Evolutionary conservation across 2,329 filamentous ascomycete genomes (phyloP).

Genomic region (Alternaria sp.): DNA sequence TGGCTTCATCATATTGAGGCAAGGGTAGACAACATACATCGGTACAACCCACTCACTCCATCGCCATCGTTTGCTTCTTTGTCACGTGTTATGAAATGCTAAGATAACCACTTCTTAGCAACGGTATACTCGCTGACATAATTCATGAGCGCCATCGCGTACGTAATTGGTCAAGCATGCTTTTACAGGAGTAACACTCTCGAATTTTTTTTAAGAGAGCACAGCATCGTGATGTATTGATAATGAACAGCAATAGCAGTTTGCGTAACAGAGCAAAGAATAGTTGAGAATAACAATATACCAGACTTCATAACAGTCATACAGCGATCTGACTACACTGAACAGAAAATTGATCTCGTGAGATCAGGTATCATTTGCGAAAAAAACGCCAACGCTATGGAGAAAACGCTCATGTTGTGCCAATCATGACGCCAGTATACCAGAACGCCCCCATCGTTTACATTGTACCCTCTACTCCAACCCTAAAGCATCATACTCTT

Average conservation of each 20-base stretch:
- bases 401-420: conserved; percentile 3
- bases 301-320: not conserved
- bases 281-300: not conserved
- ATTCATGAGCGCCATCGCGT: not conserved
- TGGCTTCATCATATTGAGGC: not conserved
- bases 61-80: not conserved
- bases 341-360: conserved; percentile 3
- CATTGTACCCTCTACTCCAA: conserved; percentile 8
- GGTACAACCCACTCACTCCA: not conserved
- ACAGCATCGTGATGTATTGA: not conserved
- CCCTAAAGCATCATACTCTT: conserved; percentile 56
- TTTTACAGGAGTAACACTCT: not conserved
- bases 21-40: not conserved
- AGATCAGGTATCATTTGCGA: conserved; percentile 21
- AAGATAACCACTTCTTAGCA: not conserved
- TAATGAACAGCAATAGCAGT: not conserved
- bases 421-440: not conserved
- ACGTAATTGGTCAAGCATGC: not conserved
- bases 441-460: conserved; percentile 6
- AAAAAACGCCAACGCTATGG: conserved; percentile 20
- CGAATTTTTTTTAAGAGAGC: not conserved
- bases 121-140: not conserved
- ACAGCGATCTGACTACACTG: conserved; percentile 1
- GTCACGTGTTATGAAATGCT: not conserved
- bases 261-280: not conserved